A percentile compares a stretch with the other conserved stretches of the same genome.
Conservation (phyloP, 2,329 filamentous ascomycete species). For the Myriosclerotinia scirpicola region DNA sequence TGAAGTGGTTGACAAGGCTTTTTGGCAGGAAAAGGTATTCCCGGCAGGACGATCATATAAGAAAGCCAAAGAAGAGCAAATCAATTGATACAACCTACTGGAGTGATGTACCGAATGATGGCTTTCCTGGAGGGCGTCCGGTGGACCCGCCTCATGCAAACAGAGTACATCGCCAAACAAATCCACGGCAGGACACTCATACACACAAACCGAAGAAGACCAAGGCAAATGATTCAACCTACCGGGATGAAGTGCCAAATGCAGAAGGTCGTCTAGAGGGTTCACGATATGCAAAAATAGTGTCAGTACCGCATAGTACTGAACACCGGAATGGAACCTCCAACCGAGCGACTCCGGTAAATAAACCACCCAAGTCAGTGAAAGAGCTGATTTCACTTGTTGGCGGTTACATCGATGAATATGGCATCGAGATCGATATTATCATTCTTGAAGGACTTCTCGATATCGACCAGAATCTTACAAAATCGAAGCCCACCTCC, state of each 20-base stretch:
- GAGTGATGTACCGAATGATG: not conserved
- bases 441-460: not conserved
- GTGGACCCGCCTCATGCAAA: not conserved
- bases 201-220: not conserved
- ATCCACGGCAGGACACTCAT: not conserved
- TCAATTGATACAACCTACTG: not conserved
- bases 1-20: not conserved
- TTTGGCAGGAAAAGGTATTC: not conserved
- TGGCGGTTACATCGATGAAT: not conserved
- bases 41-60: not conserved
- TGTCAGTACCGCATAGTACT: not conserved
- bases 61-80: not conserved
- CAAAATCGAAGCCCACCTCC: not conserved
- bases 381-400: not conserved
- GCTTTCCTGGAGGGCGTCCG: not conserved
- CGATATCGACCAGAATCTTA: not conserved
- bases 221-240: no score
- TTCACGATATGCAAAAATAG: not conserved
- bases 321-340: not conserved
- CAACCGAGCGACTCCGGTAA: not conserved
- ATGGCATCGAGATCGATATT: not conserved
- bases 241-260: no score
- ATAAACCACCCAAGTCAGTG: not conserved
- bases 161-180: not conserved
- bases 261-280: not conserved